These are phyloP conservation scores for Calocybe indica DNA, from an alignment of 768 basidiomycete genomes.

Conservation along the genomic window DNA sequence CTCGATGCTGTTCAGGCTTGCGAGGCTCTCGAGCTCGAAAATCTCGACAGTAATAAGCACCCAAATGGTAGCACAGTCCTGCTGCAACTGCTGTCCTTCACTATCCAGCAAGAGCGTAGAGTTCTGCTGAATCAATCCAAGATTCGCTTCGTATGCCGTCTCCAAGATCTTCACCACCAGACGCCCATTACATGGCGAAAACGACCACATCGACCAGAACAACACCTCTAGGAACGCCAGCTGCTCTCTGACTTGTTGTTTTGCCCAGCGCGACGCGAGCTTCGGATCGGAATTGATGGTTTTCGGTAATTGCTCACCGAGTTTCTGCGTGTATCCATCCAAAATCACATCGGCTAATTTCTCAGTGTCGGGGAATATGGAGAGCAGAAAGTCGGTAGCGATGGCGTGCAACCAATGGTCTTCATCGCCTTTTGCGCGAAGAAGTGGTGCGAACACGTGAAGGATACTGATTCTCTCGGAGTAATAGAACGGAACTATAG, in stretches of 20 bases:
- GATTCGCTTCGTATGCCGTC: conserved; percentile 54
- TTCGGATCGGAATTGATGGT: conserved; percentile 44
- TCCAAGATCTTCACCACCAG: conserved; percentile 60
- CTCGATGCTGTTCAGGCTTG: conserved; percentile 45
- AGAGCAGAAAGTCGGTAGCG: conserved; percentile 48
- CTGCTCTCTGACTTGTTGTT: conserved; percentile 75
- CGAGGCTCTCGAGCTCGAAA: conserved; percentile 69
- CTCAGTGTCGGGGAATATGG: conserved; percentile 57
- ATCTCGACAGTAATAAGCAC: conserved; percentile 75
- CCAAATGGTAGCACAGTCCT: conserved; percentile 72
- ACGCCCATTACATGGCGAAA: conserved; percentile 56
- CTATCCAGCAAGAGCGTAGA: conserved; percentile 67
- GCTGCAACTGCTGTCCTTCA: conserved; percentile 56
- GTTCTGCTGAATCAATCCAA: conserved; percentile 62
- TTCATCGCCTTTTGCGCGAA: conserved; percentile 62
- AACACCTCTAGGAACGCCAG: conserved; percentile 77
- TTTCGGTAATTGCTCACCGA: conserved; percentile 40
- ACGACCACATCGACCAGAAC: conserved; percentile 86
- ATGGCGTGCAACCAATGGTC: conserved; percentile 47
- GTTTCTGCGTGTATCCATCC: conserved; percentile 53
- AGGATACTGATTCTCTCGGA: conserved; percentile 71
- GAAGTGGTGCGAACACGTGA: conserved; percentile 66
- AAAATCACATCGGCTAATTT: conserved; percentile 60
- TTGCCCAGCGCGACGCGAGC: conserved; percentile 60
- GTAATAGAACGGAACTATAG: conserved; percentile 77